Conservation (phyloP, 1,284 basidiomycete species). For the Fistulina hepatica region DNA sequence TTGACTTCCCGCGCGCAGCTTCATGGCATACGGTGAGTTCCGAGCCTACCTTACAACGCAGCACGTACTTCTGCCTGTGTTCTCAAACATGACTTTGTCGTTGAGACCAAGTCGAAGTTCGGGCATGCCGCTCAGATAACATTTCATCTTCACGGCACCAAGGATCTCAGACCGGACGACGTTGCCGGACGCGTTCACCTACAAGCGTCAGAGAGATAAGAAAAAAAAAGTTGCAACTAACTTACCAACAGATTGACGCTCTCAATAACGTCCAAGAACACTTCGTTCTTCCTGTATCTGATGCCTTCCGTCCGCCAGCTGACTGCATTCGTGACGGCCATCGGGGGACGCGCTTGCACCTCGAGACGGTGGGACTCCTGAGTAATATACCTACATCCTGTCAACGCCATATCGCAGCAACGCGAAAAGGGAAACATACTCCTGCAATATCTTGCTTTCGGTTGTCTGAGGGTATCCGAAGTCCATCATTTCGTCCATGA, state of each 20-base stretch:
- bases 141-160: conserved; percentile 99
- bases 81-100: conserved; percentile 99
- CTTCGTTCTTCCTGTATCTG: conserved; percentile 97
- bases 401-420: too few relatives aligned
- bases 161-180: conserved; percentile 97
- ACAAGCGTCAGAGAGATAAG: conserved; percentile 9
- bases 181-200: conserved; percentile 96
- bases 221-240: conserved; percentile 11
- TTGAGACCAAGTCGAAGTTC: conserved; percentile 93
- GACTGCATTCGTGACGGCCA: conserved; percentile 97
- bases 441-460: conserved; percentile 98
- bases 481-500: conserved; percentile 99
- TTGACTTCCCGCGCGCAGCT: conserved; percentile 94
- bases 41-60: background rate
- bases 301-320: conserved; percentile 98
- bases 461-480: conserved; percentile 99
- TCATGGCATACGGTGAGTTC: conserved; percentile 5
- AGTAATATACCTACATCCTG: conserved; percentile 94
- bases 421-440: too few relatives aligned
- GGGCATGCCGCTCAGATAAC: conserved; percentile 98
- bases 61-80: conserved; percentile 82
- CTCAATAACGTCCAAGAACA: conserved; percentile 98
- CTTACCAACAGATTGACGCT: conserved; percentile 90
- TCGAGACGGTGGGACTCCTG: conserved; percentile 99
- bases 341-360: conserved; percentile 90